These are phyloP conservation scores for Musa beccarii DNA, from an alignment of 176 grass and related monocot species.

Conservation along the genomic window DNA sequence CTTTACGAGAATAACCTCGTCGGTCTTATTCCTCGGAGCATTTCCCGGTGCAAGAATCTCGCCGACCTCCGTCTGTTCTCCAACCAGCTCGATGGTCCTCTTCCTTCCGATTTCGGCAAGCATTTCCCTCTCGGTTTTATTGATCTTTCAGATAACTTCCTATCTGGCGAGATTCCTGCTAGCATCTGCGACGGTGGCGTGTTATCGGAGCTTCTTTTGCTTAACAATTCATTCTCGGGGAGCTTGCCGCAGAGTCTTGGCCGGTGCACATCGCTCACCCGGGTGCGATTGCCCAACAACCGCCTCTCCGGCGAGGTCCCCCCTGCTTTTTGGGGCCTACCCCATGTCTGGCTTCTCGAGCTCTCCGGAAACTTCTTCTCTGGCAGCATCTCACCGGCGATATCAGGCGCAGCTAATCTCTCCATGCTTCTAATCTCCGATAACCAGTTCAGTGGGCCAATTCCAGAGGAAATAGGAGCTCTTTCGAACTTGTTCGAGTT, in stretches of 20 bases:
- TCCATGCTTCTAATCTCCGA: constrained; percentile 38
- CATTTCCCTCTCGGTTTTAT: constrained; percentile 42
- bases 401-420: constrained; percentile 45
- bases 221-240: constrained; percentile 54
- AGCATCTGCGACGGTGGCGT: constrained; percentile 40
- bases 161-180: constrained; percentile 54
- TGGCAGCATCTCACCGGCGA: constrained; percentile 46
- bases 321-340: constrained; percentile 52
- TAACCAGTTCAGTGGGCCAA: constrained; percentile 60
- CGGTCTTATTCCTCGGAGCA: constrained; percentile 33
- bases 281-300: constrained; percentile 58
- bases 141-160: constrained; percentile 51
- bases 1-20: constrained; percentile 58
- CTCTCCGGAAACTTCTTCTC: constrained; percentile 47
- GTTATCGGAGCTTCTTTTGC: constrained; percentile 50
- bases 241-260: constrained; percentile 48
- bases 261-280: constrained; percentile 40
- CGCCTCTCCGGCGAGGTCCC: constrained; percentile 50
- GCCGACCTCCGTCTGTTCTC: constrained; percentile 51
- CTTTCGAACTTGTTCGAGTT: constrained; percentile 33
- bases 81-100: constrained; percentile 46
- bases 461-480: constrained; percentile 49
- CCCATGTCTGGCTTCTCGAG: constrained; percentile 46
- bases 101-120: constrained; percentile 59
- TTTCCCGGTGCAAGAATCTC: constrained; percentile 32